Evolutionary conservation across 176 grass and related monocot genomes (phyloP).

Genomic region (Musa troglodytarum): DNA sequence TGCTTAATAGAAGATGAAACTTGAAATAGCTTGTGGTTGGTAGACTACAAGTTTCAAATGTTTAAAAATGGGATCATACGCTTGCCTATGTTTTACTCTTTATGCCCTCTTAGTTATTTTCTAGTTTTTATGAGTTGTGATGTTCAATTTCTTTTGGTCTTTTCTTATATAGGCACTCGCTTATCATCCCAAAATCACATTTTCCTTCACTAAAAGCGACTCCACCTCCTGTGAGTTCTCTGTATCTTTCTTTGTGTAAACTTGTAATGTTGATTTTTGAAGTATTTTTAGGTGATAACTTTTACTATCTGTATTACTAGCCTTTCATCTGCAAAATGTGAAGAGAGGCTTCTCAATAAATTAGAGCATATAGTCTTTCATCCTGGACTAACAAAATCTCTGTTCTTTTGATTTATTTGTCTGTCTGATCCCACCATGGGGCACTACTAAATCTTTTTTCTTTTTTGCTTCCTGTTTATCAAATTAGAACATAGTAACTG

Average conservation of each 20-base stretch:
- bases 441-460: neutral
- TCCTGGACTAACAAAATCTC: no score
- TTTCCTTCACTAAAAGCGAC: conserved; percentile 56
- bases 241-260: neutral
- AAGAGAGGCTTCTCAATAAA: no score
- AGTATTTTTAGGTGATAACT: neutral
- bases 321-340: neutral
- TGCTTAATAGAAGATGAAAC: no score
- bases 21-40: no score
- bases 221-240: conserved; percentile 54
- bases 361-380: no score
- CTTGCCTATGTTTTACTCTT: neutral
- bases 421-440: neutral
- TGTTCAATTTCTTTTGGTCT: neutral
- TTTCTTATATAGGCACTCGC: conserved; percentile 44
- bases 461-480: neutral
- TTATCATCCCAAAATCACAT: conserved; percentile 81
- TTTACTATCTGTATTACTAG: neutral
- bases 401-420: neutral
- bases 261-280: neutral
- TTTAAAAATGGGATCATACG: neutral
- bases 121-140: neutral
- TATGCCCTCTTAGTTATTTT: no score
- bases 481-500: neutral
- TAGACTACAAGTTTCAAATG: neutral